Base-by-base conservation (phyloP, 495 filamentous ascomycete species). In the Penicillium flavigenum region DNA sequence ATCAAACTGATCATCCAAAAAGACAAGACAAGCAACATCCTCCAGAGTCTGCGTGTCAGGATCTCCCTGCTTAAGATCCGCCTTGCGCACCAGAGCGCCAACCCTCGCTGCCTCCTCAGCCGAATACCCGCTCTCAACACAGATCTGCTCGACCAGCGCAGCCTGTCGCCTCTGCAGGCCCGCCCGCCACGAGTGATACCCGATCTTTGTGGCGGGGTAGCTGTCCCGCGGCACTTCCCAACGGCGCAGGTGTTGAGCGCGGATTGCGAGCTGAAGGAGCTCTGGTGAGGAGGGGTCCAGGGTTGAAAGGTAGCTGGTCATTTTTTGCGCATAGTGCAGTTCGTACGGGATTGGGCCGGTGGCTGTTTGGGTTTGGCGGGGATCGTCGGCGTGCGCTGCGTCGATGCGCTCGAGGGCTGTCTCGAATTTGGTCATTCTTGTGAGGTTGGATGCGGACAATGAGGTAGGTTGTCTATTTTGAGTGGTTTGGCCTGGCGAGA, bases 21-120 rank as follows among this genome's bases (percentile, higher is more conserved):
- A 94, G 34, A 94, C 90, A 44, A 94, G 72, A 70, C 90, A 94
- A 16, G 90, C 90, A 53, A 91, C 88, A 74, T 94, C 90, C 72
- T 94, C 89, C 59, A 94, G 71, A 7, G 81, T 76, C 78, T 90
- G 87, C 56, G 81, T 82, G 66, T 91, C 88, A 34, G 76, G 72
- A 57, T 89, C 84, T 52, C 72, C 70, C 51, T 67, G 59, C 70
- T 78, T 79, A 59, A 90, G 65, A 39, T 80, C 78, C 57, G 89
- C 86, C 72, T 90, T 90, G 47, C 84, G 67, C 44, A 90, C 78
- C 69, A 90, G 65, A 29, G 76, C 73, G 0, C 78, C 83, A 4
- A 89, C 82, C 56, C 83, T 72, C 57, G 64, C 70, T 38, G 79
- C 76, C 36, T 84, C 78, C 19, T 74, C 77, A 0, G 38, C 57